Conservation (phyloP, 352 stramenopile species). For the Phytophthora colocasiae region DNA sequence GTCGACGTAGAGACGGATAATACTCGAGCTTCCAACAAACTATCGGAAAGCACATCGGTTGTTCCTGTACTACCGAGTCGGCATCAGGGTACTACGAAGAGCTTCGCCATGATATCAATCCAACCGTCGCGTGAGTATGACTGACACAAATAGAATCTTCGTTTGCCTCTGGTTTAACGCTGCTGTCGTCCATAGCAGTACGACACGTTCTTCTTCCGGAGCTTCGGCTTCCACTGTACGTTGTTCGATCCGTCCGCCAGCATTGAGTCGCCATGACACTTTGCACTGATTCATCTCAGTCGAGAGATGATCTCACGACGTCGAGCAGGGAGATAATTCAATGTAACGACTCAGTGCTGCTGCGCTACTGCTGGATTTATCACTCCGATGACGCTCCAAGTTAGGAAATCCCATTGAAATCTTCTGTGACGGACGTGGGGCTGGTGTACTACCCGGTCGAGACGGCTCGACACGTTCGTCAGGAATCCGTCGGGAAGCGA, state of each 20-base stretch:
- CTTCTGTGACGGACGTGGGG: constrained; percentile 20
- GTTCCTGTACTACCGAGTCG: constrained; percentile 45
- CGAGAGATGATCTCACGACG: constrained; percentile 34
- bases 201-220: constrained; percentile 50
- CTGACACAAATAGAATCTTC: constrained; percentile 66
- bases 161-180: constrained; percentile 46
- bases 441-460: background rate
- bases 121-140: constrained; percentile 40
- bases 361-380: constrained; percentile 16
- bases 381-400: constrained; percentile 10
- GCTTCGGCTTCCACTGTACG: constrained; percentile 53
- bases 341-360: constrained; percentile 17
- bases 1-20: constrained; percentile 46
- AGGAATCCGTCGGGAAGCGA: too few species aligned
- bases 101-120: constrained; percentile 59
- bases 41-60: constrained; percentile 58
- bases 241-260: constrained; percentile 39
- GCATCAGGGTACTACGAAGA: constrained; percentile 56
- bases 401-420: constrained; percentile 15
- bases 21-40: constrained; percentile 51
- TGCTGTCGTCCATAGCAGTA: constrained; percentile 62
- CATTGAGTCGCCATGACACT: constrained; percentile 60
- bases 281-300: constrained; percentile 41
- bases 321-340: constrained; percentile 27
- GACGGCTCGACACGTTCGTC: background rate